Base-by-base conservation (phyloP, 495 filamentous ascomycete genomes). In the Massariosphaeria phaeospora region DNA sequence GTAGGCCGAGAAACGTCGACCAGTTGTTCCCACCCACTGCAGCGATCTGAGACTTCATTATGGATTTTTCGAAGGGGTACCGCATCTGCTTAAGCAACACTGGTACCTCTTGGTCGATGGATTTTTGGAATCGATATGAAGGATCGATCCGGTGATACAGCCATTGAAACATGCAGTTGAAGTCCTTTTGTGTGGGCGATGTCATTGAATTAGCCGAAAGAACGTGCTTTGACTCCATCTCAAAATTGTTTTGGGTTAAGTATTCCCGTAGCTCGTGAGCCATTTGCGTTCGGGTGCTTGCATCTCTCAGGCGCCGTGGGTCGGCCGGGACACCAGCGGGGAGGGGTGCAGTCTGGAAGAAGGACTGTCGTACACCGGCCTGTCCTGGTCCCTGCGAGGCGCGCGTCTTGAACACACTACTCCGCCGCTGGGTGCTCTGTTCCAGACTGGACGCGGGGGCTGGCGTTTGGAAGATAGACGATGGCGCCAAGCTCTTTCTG, bases 131-230 rank as follows among this genome's bases (percentile, higher is more conserved):
- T 13, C 84, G 81, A 66, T 97, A 95, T 49, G 84, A 84, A 0
- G 93, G 90, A 66, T 99, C 93, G 53, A 99, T 89, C 35, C 88
- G 85, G 60, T 86, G 86, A 67, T 99, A 99, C 1, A 99, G 78
- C 86, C 89, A 99, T 69, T 96, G 89, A 69, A 99, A 99, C 70
- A 97, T 90, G 61, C 77, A 83, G 65, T 90, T 88, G 71, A 97
- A 99, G 67, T 99, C 93, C 66, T 97, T 99, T 62, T 96, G 89
- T 3, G 91, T 97, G n/a, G 93, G 94, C 31, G 85, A 90, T 43
- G 84, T 88, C 63, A 93, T 80, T 15, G 87, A 85, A 57, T 96
- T 96, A 43, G 88, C 83, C 2, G 85, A 83, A 25, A 99, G 75
- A 25, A 83, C 84, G 68, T 96, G 84, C 65, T 94, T 95, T 85